These are phyloP conservation scores for Penicillium sp. DNA, from an alignment of 2,329 filamentous ascomycete genomes.

Conservation along the genomic window DNA sequence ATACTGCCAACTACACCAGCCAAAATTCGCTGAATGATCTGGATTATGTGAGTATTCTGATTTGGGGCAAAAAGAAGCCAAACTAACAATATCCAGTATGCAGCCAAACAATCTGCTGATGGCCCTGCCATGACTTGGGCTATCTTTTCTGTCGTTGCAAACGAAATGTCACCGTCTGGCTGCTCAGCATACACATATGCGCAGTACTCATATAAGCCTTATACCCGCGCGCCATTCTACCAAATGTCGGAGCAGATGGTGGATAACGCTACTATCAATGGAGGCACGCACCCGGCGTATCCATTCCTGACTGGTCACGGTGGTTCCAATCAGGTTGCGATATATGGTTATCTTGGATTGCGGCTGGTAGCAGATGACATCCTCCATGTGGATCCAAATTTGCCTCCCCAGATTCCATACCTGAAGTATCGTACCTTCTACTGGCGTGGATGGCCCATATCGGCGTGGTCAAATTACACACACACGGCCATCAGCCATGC, in stretches of 20 bases:
- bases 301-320: constrained; percentile 72
- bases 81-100: constrained; percentile 51
- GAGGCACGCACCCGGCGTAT: constrained; percentile 67
- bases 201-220: constrained; percentile 63
- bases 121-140: constrained; percentile 74
- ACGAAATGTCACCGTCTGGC: constrained; percentile 63
- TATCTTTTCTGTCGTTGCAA: constrained; percentile 67
- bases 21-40: constrained; percentile 56
- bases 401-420: constrained; percentile 64
- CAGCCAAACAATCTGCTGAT: constrained; percentile 65
- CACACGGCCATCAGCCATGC: constrained; percentile 63
- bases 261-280: constrained; percentile 61
- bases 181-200: constrained; percentile 69
- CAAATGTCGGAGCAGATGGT: constrained; percentile 69
- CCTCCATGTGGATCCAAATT: constrained; percentile 62
- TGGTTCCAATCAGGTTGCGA: constrained; percentile 65
- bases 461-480: constrained; percentile 61
- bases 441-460: constrained; percentile 65
- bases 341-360: constrained; percentile 68
- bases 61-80: neutral
- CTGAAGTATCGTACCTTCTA: constrained; percentile 64
- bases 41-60: constrained; percentile 54
- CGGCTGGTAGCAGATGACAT: constrained; percentile 59
- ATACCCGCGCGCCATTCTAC: constrained; percentile 66
- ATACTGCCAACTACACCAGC: constrained; percentile 54